Evolutionary conservation across 1,284 basidiomycete genomes (phyloP).

Genomic region (Tilletia indica): DNA sequence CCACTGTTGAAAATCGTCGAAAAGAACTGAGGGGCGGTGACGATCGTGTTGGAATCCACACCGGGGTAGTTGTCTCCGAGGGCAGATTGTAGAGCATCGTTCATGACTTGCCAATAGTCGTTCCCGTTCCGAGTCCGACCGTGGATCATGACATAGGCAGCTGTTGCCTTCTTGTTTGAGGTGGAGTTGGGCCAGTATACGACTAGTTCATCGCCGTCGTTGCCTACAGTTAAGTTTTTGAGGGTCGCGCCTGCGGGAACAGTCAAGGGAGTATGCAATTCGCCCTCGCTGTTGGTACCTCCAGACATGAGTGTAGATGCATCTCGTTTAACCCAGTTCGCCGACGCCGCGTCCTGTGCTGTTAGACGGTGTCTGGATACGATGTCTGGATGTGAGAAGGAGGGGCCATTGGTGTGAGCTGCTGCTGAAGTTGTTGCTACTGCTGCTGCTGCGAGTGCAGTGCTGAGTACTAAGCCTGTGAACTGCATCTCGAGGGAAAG

Average conservation of each 20-base stretch:
- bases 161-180: slow-evolving; percentile 17
- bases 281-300: slow-evolving; percentile 25
- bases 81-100: slow-evolving; percentile 19
- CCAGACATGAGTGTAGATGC: slow-evolving; percentile 31
- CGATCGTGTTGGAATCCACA: slow-evolving; percentile 15
- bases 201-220: slow-evolving; percentile 16
- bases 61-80: slow-evolving; percentile 17
- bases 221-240: slow-evolving; percentile 17
- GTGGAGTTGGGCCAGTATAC: slow-evolving; percentile 13
- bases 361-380: too few relatives aligned
- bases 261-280: slow-evolving; percentile 29
- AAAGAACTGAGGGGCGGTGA: slow-evolving; percentile 23
- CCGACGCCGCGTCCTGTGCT: too few relatives aligned
- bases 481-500: too few relatives aligned
- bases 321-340: slow-evolving; percentile 22
- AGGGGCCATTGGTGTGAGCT: too few relatives aligned
- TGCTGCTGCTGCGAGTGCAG: too few relatives aligned
- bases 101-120: slow-evolving; percentile 21
- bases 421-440: too few relatives aligned
- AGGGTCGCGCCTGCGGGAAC: slow-evolving; percentile 26
- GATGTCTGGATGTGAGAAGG: too few relatives aligned
- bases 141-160: slow-evolving; percentile 22
- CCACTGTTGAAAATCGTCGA: slow-evolving; percentile 19
- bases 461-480: too few relatives aligned
- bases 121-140: slow-evolving; percentile 20